Evolutionary conservation across 257 asterid genomes (phyloP), one percentile per base, ranked within the genome.

Genomic region (Echium plantagineum): DNA sequence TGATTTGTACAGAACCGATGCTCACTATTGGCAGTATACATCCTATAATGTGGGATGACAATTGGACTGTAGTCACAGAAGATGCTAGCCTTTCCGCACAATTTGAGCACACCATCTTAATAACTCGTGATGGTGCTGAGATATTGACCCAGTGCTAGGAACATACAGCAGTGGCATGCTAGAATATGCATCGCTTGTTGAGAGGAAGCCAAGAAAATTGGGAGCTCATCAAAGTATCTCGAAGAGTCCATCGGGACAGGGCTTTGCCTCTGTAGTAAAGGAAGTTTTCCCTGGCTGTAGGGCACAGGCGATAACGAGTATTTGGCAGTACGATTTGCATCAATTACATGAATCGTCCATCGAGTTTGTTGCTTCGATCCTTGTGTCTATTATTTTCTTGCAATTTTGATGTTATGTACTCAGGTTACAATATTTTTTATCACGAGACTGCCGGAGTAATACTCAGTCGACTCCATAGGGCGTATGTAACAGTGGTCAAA

Each of bases 81-180:
- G 97, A 91, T 64, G 95, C 90, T n/a, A 81, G 95, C 83, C 85
- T 91, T 49, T 88, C 98, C 17, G 97, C 98, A 72, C 98, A 91
- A 64, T 91, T 88, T 63, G 98, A 91, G 65, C 98, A 91, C 75
- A 88, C 97, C 80, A 70, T 91, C 72, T 77, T 91, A 65, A 81
- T 88, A 57, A 91, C 95, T 5, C 55, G 75, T 17, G 82, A 84
- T 65, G 98, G 97, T 24, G 90, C 86, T 0, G 94, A 91, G 84
- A 85, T 84, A 63, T 82, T 91, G 10, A 91, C 97, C 20, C 83
- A 74, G 56, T 88, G 90, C 62, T 91, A 71, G 10, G 49, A 42
- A 42, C 49, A 42, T 42, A 1, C 5, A 13, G 0, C 49, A 10
- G 49, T 10, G 10, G 49, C 49, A 42, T 42, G 49, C 49, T 42